Conservation (phyloP, 345 rosid species). For the Dimocarpus longan region DNA sequence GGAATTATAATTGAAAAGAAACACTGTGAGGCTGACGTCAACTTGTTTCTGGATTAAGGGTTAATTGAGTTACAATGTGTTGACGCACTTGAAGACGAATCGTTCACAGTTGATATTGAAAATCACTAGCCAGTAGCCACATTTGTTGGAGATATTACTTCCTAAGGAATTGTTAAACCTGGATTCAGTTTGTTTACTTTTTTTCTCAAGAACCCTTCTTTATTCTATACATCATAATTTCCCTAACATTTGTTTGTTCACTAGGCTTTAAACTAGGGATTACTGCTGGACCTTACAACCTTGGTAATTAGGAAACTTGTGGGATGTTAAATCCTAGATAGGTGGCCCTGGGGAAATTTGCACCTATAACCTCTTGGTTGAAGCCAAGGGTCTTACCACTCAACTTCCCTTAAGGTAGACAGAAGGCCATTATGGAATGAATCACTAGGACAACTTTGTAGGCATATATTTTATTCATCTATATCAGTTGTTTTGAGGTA, state of each 20-base stretch:
- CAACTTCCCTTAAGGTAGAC: neutral
- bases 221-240: no score
- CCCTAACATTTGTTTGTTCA: neutral
- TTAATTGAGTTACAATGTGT: neutral
- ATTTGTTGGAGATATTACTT: neutral
- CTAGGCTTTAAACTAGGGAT: neutral
- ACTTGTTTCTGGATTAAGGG: neutral
- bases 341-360: neutral
- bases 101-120: neutral
- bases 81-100: neutral
- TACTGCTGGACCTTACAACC: neutral
- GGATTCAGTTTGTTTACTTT: neutral
- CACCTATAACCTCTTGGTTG: neutral
- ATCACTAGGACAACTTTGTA: neutral
- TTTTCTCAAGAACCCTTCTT: no score
- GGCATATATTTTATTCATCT: neutral
- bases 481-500: neutral
- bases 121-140: neutral
- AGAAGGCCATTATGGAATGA: neutral
- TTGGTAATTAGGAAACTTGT: constrained; percentile 4
- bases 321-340: neutral
- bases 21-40: neutral
- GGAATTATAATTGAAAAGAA: neutral
- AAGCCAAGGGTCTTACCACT: neutral
- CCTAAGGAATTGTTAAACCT: no score